Base-by-base conservation (phyloP, 2,329 filamentous ascomycete genomes). In the Fusarium anguioides region DNA sequence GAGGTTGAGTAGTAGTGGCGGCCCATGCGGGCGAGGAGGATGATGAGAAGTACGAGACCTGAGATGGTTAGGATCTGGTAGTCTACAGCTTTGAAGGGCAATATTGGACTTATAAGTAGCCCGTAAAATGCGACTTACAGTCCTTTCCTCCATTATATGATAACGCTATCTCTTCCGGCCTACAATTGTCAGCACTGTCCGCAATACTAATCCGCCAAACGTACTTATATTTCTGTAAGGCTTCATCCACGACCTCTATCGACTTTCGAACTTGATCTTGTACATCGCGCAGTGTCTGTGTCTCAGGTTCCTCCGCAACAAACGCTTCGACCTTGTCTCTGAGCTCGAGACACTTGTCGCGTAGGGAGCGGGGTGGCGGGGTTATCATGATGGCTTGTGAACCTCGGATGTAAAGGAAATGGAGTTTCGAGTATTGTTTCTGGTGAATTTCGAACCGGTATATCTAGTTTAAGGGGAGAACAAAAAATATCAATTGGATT, bases 111-210 rank as follows among this genome's bases (percentile, higher is more conserved):
- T 27, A 3, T 4, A 14, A 3, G 12, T 9, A 6, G 23, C 9
- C 24, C 12, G 8, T 9, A 7, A 2, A 5, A 18, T 35, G 11
- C 23, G 18, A 69, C 66, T 40, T 47, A 68, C 66, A 98, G 84
- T 98, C 96, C 79, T 99, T 99, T 63, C 96, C 96, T 75, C 96
- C 96, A 74, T 99, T 99, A 81, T 97, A 99, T 56, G 95, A 97
- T 67, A 98, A 84, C 7, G 94, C 93, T 62, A 98, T 85, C 75
- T 96, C 86, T 59, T 90, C 85, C 64, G 91, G 86, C 59, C 92
- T 96, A 45, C 26, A 42, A n/a, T 18, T 17, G 47, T 67, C 55
- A 73, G 65, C 46, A 35, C 6, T 26, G 44, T 40, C 20, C 39
- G 53, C 42, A 29, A 24, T 33, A 44, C 35, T 33, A 39, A 36